Percentiles rank a stretch among this genome's conserved stretches.
phyloP scores from a whole-genome alignment of 2,329 filamentous ascomycete genomes.

The Paecilomyces niveus region DNA sequence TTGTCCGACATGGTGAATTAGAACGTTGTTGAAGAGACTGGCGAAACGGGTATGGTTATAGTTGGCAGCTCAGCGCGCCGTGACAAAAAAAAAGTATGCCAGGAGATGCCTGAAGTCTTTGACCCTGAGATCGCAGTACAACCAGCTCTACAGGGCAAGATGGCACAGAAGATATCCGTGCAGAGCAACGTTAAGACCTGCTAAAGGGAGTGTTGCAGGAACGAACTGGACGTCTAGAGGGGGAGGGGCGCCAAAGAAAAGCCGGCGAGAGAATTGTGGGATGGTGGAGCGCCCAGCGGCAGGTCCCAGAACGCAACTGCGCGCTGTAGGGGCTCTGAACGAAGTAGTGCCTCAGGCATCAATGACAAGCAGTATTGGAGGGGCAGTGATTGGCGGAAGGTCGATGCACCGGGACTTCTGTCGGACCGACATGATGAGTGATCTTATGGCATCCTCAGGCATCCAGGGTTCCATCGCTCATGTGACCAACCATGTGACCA shows the following conservation, averaged over 20 bases:
- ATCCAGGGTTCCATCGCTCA: neutral
- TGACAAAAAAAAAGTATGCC: neutral
- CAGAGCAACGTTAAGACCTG: slow-evolving; percentile 4
- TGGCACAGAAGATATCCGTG: slow-evolving; percentile 4
- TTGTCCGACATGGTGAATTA: slow-evolving; percentile 72
- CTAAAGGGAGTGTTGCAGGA: neutral
- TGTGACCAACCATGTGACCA: too few relatives aligned
- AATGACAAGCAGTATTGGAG: slow-evolving; percentile 11
- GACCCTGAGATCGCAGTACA: neutral
- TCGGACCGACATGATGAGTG: neutral
- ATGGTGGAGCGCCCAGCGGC: neutral
- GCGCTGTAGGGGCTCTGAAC: slow-evolving; percentile 1
- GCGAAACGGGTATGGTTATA: neutral
- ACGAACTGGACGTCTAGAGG: slow-evolving; percentile 4
- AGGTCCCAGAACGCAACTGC: neutral
- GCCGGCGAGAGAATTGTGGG: slow-evolving; percentile 19
- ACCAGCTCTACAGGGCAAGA: neutral
- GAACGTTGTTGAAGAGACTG: slow-evolving; percentile 8
- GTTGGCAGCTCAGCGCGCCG: neutral
- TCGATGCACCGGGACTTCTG: neutral
- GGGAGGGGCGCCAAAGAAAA: slow-evolving; percentile 19
- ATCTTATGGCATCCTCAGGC: neutral
- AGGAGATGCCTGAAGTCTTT: neutral
- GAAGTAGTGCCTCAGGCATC: slow-evolving; percentile 13
- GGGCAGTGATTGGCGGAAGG: slow-evolving; percentile 12